Evolutionary conservation across 805 yeast genomes (phyloP), one percentile per base, ranked within the genome.

Genomic region (Lipomyces orientalis): DNA sequence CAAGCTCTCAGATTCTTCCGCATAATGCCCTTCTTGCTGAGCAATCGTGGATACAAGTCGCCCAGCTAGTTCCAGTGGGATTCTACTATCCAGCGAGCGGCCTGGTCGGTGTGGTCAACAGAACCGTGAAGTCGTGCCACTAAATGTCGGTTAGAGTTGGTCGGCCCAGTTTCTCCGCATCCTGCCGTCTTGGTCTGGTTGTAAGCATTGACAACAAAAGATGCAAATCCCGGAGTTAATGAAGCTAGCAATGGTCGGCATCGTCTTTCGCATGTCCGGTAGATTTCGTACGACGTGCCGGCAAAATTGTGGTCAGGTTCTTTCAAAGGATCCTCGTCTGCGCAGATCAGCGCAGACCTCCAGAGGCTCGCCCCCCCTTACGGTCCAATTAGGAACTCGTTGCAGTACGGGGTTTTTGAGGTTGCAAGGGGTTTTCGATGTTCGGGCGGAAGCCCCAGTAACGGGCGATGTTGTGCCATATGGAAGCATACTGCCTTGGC

Each of bases 201-300:
- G 60, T 33, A 57, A 3, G 52, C 60, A 4, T 57, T 57, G 5
- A 57, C 22, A 37, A 57, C 60, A 16, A 57, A 57, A 16, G 60
- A 29, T 16, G 60, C 60, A 14, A 31, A 2, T 33, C 60, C 60
- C 16, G 60, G 60, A 16, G 60, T 33, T 4, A 6, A 57, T 33
- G 60, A 57, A 57, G 8, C 60, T 60, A 43, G 60, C 60, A 61
- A 57, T 57, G 7, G 60, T 57, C 2, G n/a, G 22, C 60, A 22
- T 8, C 6, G 22, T 57, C 60, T 2, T 3, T 7, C 35, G 60
- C 60, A 57, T 37, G 31, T 57, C 6, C 35, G 12, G 51, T 57
- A 57, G n/a, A 57, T 33, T 37, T 57, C 60, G 8, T 34, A 57
- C 2, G 35, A 29, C 0, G 60, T 57, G 6, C 60, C 60, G 1